These are phyloP conservation scores for Ophiorrhiza pumila DNA, from an alignment of 257 asterid species.

Conservation along the genomic window DNA sequence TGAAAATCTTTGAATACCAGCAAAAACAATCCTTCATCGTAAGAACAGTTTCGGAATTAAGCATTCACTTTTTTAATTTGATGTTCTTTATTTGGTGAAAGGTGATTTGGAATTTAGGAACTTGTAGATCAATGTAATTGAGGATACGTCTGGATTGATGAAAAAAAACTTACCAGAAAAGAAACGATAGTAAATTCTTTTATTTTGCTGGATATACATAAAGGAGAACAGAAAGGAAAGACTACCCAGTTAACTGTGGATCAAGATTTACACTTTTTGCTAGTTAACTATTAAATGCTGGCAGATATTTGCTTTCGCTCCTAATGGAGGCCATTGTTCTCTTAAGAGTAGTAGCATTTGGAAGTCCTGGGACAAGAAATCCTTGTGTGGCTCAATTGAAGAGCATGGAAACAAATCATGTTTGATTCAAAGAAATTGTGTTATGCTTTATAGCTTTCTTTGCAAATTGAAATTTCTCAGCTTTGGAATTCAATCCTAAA, in stretches of 20 bases:
- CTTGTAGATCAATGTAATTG: neutral
- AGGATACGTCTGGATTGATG: neutral
- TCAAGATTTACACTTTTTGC: neutral
- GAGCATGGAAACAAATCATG: neutral
- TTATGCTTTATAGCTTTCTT: neutral
- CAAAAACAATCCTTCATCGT: neutral
- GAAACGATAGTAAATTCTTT: neutral
- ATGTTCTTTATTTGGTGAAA: neutral
- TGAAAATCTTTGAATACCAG: neutral
- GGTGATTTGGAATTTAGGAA: neutral
- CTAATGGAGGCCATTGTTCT: neutral
- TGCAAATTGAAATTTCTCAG: neutral
- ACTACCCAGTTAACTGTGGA: neutral
- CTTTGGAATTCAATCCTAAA: neutral
- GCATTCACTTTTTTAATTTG: neutral
- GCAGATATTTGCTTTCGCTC: neutral
- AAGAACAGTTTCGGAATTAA: too few relatives aligned
- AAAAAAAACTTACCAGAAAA: neutral
- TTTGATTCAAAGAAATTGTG: neutral
- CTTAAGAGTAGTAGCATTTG: neutral
- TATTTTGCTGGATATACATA: neutral
- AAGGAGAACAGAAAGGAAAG: neutral
- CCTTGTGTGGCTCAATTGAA: neutral
- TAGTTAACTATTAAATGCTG: neutral
- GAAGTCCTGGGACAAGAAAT: neutral